Evolutionary conservation across 1,139 yeast species (phyloP).

Genomic region (Sugiyamaella grinbergsii): DNA sequence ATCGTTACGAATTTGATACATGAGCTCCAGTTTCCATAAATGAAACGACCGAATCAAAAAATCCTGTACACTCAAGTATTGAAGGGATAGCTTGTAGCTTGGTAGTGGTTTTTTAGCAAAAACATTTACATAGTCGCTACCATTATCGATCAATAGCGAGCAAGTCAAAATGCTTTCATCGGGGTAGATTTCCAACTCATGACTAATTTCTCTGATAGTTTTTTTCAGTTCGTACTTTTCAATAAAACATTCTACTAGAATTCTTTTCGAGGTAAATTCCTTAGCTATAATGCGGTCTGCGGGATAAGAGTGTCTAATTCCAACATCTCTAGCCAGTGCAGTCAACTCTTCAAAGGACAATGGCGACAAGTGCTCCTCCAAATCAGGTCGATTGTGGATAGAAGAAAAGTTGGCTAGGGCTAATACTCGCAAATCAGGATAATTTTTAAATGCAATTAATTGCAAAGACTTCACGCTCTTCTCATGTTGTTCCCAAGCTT

Average conservation of each 20-base stretch:
- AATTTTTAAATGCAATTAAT: constrained; percentile 32
- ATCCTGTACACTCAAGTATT: constrained; percentile 45
- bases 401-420: constrained; percentile 41
- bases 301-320: constrained; percentile 13
- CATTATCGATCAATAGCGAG: background rate
- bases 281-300: background rate
- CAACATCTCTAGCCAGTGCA: constrained; percentile 24
- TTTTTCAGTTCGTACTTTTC: constrained; percentile 22
- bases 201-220: constrained; percentile 2
- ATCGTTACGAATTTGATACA: constrained; percentile 36
- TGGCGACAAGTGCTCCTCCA: constrained; percentile 36
- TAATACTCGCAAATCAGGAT: constrained; percentile 34
- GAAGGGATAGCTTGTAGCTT: constrained; percentile 34
- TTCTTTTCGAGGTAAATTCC: constrained; percentile 11
- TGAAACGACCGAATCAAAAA: constrained; percentile 39
- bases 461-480: constrained; percentile 31
- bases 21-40: constrained; percentile 31
- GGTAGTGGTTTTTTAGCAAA: constrained; percentile 26
- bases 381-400: constrained; percentile 31
- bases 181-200: constrained; percentile 6
- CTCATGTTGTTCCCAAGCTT: constrained; percentile 27
- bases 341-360: constrained; percentile 33
- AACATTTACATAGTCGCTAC: background rate
- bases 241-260: constrained; percentile 29
- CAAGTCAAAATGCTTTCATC: constrained; percentile 6